Evolutionary conservation across 208 protist genomes (phyloP).

Genomic region (Kentomonas sorsogonicus): DNA sequence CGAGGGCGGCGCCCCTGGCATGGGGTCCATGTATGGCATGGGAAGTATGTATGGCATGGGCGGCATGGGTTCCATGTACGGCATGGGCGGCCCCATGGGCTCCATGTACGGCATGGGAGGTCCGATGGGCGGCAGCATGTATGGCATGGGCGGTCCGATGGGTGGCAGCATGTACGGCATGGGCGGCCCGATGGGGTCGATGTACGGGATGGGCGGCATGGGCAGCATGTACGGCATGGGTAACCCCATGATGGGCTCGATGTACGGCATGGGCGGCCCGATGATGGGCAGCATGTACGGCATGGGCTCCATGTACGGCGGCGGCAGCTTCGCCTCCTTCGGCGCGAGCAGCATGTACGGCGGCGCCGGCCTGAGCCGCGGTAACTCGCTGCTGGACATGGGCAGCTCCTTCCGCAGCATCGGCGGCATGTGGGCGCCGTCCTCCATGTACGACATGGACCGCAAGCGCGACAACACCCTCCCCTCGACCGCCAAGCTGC

Average conservation of each 20-base stretch:
- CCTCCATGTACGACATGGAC: slow-evolving; percentile 6
- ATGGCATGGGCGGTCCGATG: slow-evolving; percentile 19
- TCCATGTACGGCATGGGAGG: background rate
- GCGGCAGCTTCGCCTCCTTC: slow-evolving; percentile 18
- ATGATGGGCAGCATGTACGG: slow-evolving; percentile 26
- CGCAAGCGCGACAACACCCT: too few species aligned
- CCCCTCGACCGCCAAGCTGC: too few species aligned
- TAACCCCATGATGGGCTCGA: slow-evolving; percentile 19
- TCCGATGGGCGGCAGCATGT: slow-evolving; percentile 15
- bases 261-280: slow-evolving; percentile 22
- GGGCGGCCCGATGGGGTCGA: slow-evolving; percentile 16
- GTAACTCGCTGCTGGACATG: slow-evolving; percentile 1
- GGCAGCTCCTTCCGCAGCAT: slow-evolving; percentile 6
- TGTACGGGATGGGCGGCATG: slow-evolving; percentile 23
- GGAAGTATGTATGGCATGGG: slow-evolving; percentile 9
- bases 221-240: slow-evolving; percentile 35
- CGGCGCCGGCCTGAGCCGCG: background rate
- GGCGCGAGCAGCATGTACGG: slow-evolving; percentile 22
- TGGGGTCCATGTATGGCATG: slow-evolving; percentile 15
- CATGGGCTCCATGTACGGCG: slow-evolving; percentile 16
- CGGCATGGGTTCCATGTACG: slow-evolving; percentile 33
- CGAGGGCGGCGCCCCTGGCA: slow-evolving; percentile 13
- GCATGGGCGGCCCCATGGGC: slow-evolving; percentile 19
- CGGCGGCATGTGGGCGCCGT: slow-evolving; percentile 12
- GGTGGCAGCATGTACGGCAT: slow-evolving; percentile 13